These are phyloP conservation scores for Amesomyces nigricolor DNA, from an alignment of 2,329 filamentous ascomycete species.

Conservation along the genomic window DNA sequence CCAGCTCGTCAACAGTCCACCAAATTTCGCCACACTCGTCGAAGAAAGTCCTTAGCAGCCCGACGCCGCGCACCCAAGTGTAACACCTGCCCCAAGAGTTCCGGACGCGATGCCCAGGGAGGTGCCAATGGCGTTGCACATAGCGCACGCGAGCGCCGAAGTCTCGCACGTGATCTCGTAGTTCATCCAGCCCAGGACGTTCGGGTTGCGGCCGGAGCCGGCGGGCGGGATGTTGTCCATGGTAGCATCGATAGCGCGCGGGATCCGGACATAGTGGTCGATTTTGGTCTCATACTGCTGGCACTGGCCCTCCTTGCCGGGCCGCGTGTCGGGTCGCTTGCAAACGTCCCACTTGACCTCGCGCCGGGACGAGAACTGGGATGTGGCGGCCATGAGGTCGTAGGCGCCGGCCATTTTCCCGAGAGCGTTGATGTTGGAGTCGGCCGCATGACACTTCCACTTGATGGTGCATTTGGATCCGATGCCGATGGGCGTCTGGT, in stretches of 20 bases:
- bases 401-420: not conserved
- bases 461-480: not conserved
- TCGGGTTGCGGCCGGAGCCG: not conserved
- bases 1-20: not conserved
- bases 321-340: not conserved
- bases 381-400: not conserved
- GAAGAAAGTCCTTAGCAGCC: not conserved
- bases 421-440: not conserved
- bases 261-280: not conserved
- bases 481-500: slow-evolving; percentile 1
- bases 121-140: slow-evolving; percentile 1
- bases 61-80: not conserved
- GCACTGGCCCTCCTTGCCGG: slow-evolving; percentile 3
- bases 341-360: not conserved
- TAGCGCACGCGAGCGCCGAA: not conserved
- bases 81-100: not conserved
- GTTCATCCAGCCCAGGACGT: not conserved
- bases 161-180: slow-evolving; percentile 1
- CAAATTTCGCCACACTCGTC: not conserved
- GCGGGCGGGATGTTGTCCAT: slow-evolving; percentile 4
- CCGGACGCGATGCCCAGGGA: not conserved
- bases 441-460: not conserved
- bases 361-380: slow-evolving; percentile 1
- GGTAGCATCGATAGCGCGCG: not conserved
- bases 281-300: not conserved